Evolutionary conservation across 306 rosid genomes (phyloP).

Genomic region (Quercus variabilis): DNA sequence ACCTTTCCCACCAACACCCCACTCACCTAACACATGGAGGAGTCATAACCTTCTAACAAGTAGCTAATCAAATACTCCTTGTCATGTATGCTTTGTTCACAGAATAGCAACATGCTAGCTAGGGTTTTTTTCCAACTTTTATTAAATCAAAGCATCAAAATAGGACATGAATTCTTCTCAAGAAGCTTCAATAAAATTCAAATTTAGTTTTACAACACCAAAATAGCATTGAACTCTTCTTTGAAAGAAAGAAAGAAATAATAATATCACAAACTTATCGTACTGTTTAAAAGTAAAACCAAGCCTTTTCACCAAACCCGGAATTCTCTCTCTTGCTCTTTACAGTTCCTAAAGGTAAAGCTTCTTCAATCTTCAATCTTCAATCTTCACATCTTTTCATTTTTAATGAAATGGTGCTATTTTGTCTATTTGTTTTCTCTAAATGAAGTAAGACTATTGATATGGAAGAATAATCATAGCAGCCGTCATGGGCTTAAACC

Average conservation of each 20-base stretch:
- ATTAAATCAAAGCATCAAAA: too few relatives aligned
- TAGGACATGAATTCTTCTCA: too few relatives aligned
- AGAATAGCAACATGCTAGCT: neutral
- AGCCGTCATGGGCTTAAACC: too few relatives aligned
- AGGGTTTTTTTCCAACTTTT: neutral
- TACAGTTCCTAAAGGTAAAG: neutral
- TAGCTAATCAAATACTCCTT: neutral
- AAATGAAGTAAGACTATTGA: neutral
- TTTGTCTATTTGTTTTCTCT: conserved; percentile 9
- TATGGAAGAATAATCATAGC: too few relatives aligned
- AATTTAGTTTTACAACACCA: too few relatives aligned
- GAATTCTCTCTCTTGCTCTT: too few relatives aligned
- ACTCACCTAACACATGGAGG: neutral
- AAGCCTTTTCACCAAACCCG: neutral
- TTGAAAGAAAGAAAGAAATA: too few relatives aligned
- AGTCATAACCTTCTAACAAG: neutral
- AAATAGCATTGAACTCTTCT: too few relatives aligned
- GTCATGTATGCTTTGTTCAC: neutral
- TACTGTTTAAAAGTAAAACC: too few relatives aligned
- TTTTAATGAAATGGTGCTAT: neutral
- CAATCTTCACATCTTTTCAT: neutral
- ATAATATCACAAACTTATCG: too few relatives aligned
- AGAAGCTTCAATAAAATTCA: too few relatives aligned
- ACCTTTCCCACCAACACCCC: neutral
- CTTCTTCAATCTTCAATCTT: neutral